These are phyloP conservation scores for Alternaria ventricosa DNA, from an alignment of 2,329 filamentous ascomycete species.

Conservation along the genomic window DNA sequence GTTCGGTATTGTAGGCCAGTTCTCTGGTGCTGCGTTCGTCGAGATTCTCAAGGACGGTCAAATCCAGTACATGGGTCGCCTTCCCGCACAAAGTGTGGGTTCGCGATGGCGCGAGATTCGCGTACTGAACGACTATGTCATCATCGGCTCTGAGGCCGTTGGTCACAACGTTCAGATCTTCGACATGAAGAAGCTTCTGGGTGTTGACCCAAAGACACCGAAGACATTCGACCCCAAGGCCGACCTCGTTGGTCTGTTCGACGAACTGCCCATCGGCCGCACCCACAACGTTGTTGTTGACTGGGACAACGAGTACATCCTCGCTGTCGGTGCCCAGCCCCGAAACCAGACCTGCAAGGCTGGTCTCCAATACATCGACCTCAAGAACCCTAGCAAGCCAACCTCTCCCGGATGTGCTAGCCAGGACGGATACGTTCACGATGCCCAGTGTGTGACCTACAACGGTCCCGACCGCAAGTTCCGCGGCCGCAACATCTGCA, in stretches of 20 bases:
- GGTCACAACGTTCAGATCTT: slow-evolving; percentile 59
- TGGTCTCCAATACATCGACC: slow-evolving; percentile 65
- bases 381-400: slow-evolving; percentile 61
- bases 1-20: slow-evolving; percentile 61
- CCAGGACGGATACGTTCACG: slow-evolving; percentile 66
- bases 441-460: slow-evolving; percentile 65
- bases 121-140: slow-evolving; percentile 53
- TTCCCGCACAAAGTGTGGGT: slow-evolving; percentile 53
- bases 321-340: slow-evolving; percentile 43
- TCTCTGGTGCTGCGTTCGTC: slow-evolving; percentile 61
- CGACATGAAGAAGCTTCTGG: slow-evolving; percentile 56
- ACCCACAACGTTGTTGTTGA: slow-evolving; percentile 51
- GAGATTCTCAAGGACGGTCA: slow-evolving; percentile 59
- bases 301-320: slow-evolving; percentile 42
- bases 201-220: slow-evolving; percentile 39
- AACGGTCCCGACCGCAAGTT: slow-evolving; percentile 59
- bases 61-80: slow-evolving; percentile 59
- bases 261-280: slow-evolving; percentile 37
- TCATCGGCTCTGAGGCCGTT: slow-evolving; percentile 54
- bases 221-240: slow-evolving; percentile 39
- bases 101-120: slow-evolving; percentile 62
- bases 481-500: slow-evolving; percentile 61
- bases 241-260: slow-evolving; percentile 36
- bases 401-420: slow-evolving; percentile 59
- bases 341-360: slow-evolving; percentile 53